These are phyloP conservation scores for Vigna hirtella DNA, from an alignment of 306 rosid species.

Conservation along the genomic window DNA sequence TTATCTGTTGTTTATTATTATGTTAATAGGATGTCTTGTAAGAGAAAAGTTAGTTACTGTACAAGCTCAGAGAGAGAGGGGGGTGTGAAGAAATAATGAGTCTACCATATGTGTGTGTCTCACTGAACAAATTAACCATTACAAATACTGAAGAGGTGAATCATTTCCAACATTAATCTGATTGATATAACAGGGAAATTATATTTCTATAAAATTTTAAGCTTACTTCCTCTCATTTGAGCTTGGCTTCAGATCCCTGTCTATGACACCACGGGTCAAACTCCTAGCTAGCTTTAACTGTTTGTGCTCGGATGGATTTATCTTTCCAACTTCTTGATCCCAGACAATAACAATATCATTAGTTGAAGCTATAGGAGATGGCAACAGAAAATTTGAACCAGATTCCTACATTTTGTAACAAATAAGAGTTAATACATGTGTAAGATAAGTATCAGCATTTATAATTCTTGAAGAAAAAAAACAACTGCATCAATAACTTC, in stretches of 20 bases:
- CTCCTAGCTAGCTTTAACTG: constrained; percentile 96
- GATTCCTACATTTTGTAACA: constrained; percentile 81
- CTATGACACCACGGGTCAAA: constrained; percentile 96
- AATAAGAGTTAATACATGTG: constrained; percentile 37
- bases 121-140: constrained; percentile 29
- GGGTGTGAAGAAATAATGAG: too few species aligned
- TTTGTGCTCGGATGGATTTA: constrained; percentile 96
- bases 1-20: too few species aligned
- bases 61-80: too few species aligned
- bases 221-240: constrained; percentile 90
- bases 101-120: too few species aligned
- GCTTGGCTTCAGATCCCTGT: constrained; percentile 97
- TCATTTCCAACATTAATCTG: constrained; percentile 14
- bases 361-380: constrained; percentile 90
- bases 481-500: constrained; percentile 17
- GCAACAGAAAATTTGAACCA: constrained; percentile 91
- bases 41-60: too few species aligned
- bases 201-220: constrained; percentile 39
- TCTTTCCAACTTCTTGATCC: constrained; percentile 96
- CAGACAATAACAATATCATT: constrained; percentile 91
- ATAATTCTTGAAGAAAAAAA: constrained; percentile 9
- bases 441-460: constrained; percentile 38
- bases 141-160: constrained; percentile 23
- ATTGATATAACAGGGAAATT: constrained; percentile 25
- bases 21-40: too few species aligned